Conservation (phyloP, 1,284 basidiomycete genomes). For the Ganoderma boninense region DNA sequence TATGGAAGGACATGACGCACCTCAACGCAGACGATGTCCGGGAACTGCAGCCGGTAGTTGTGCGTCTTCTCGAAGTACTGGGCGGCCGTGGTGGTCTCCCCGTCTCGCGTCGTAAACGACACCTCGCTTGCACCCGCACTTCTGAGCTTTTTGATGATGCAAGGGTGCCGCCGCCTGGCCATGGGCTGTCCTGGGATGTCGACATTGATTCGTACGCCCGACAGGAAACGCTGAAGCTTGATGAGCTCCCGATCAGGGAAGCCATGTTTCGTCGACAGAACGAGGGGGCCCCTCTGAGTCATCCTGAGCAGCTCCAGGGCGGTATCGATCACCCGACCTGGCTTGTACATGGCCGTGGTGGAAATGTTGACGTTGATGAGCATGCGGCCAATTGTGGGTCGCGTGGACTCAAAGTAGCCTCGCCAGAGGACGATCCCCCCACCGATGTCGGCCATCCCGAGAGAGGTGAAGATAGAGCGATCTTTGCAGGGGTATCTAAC, state of each 20-base stretch:
- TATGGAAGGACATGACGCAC: conserved; percentile 43
- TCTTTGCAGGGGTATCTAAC: conserved; percentile 78
- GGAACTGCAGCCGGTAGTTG: conserved; percentile 61
- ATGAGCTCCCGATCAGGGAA: conserved; percentile 66
- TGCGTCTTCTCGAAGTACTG: conserved; percentile 63
- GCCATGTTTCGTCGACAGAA: conserved; percentile 51
- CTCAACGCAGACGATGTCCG: conserved; percentile 70
- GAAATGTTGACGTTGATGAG: conserved; percentile 83
- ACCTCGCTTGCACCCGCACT: conserved; percentile 56
- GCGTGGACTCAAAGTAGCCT: conserved; percentile 79
- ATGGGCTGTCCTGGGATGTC: conserved; percentile 38
- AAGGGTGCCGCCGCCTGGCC: conserved; percentile 24
- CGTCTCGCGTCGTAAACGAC: conserved; percentile 62
- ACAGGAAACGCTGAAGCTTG: conserved; percentile 67
- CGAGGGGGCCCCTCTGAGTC: conserved; percentile 43
- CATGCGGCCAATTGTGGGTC: conserved; percentile 71
- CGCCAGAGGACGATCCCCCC: conserved; percentile 74
- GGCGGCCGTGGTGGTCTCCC: conserved; percentile 62
- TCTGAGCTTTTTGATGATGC: conserved; percentile 61
- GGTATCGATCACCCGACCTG: conserved; percentile 55
- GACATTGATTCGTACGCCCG: conserved; percentile 62
- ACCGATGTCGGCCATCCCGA: conserved; percentile 72
- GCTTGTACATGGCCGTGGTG: conserved; percentile 78
- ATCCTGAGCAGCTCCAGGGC: conserved; percentile 62
- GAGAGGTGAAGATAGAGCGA: conserved; percentile 77